These are phyloP conservation scores for Picea sitchensis DNA, from an alignment of 75 land plant genomes.

Conservation along the genomic window DNA sequence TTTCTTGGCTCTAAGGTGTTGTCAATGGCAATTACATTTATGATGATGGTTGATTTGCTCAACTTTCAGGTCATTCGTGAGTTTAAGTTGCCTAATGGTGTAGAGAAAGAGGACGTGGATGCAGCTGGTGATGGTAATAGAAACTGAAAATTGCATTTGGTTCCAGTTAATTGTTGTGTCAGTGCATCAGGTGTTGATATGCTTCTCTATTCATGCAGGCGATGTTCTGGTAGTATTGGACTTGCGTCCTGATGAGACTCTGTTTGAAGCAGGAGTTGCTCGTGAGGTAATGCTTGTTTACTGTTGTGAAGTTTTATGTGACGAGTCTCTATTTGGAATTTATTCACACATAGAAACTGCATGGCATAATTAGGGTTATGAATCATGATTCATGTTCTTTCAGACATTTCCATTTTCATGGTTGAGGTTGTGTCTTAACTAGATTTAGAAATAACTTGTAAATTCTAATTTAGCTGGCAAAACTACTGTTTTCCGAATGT, in stretches of 20 bases:
- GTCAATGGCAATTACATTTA: not conserved
- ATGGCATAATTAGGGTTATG: too few species aligned
- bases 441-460: too few species aligned
- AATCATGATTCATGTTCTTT: too few species aligned
- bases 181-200: not conserved
- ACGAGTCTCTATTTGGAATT: too few species aligned
- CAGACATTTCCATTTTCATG: too few species aligned
- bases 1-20: too few species aligned
- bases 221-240: conserved; percentile 94
- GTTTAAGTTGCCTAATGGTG: conserved; percentile 75
- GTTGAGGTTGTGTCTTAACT: too few species aligned
- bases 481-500: too few species aligned
- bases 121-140: conserved; percentile 91
- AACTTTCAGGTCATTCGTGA: conserved; percentile 64
- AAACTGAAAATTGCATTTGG: not conserved
- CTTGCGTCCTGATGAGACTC: conserved; percentile 83
- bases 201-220: conserved; percentile 38
- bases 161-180: not conserved
- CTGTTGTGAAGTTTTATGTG: not conserved
- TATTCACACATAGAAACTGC: too few species aligned
- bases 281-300: conserved; percentile 69
- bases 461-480: too few species aligned
- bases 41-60: not conserved
- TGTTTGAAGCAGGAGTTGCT: conserved; percentile 88
- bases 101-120: conserved; percentile 75